These are phyloP conservation scores for Fusarium sp. DNA, from an alignment of 2,329 filamentous ascomycete species.

Conservation along the genomic window DNA sequence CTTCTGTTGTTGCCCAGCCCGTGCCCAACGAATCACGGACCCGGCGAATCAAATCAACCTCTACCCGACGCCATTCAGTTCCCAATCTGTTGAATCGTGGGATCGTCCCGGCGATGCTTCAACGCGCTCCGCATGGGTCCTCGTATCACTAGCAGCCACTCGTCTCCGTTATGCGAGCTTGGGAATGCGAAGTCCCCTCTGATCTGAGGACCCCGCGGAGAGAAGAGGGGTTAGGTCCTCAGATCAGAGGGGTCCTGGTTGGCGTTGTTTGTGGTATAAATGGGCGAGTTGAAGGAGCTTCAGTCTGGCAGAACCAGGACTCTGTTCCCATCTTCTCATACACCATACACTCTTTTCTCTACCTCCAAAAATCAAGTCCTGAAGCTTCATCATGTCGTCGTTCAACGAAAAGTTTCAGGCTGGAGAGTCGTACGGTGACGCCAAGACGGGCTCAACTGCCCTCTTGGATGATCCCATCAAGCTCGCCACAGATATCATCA, in stretches of 20 bases:
- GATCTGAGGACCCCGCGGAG: not conserved
- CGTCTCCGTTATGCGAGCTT: not conserved
- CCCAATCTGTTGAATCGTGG: not conserved
- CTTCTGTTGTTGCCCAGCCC: constrained; percentile 3
- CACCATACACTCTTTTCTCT: not conserved
- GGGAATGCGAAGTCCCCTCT: constrained; percentile 1
- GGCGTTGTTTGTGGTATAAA: constrained; percentile 23
- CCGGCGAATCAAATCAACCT: constrained; percentile 7
- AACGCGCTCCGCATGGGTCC: not conserved
- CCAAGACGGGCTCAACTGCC: constrained; percentile 35
- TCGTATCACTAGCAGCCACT: constrained; percentile 20
- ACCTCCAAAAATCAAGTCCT: not conserved
- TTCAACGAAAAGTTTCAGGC: constrained; percentile 50
- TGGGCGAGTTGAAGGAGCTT: not conserved
- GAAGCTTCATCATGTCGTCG: constrained; percentile 44
- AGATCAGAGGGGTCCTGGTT: not conserved
- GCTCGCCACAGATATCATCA: constrained; percentile 47
- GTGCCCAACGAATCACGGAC: not conserved
- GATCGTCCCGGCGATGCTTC: not conserved
- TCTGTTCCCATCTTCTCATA: not conserved
- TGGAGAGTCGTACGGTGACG: constrained; percentile 49
- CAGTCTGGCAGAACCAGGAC: not conserved
- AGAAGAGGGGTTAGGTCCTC: not conserved
- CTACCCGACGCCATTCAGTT: not conserved
- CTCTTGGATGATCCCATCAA: constrained; percentile 47